Evolutionary conservation across 2,329 filamentous ascomycete genomes (phyloP).

Genomic region (Monosporascus sp.): DNA sequence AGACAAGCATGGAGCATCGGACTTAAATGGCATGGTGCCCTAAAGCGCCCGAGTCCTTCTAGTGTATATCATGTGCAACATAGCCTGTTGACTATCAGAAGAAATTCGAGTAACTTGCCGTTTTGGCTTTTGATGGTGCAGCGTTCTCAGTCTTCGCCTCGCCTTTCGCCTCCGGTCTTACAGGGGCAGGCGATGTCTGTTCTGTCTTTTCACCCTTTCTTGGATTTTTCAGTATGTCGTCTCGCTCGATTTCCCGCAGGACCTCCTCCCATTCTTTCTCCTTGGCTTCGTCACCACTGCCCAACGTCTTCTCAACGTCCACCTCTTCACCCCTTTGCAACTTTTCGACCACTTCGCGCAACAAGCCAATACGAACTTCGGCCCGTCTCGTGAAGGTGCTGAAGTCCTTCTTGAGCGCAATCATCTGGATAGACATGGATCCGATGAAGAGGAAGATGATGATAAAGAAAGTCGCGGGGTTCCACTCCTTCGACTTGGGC

Average conservation of each 20-base stretch:
- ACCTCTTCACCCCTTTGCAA: conserved; percentile 70
- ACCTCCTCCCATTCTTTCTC: conserved; percentile 88
- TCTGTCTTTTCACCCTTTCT: conserved; percentile 38
- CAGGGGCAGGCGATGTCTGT: conserved; percentile 15
- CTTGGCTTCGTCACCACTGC: conserved; percentile 67
- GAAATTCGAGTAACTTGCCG: conserved; percentile 39
- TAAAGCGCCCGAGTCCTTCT: conserved; percentile 23
- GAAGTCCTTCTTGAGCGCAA: conserved; percentile 72
- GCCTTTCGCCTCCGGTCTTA: conserved; percentile 20
- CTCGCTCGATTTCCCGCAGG: conserved; percentile 60
- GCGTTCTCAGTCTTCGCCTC: conserved; percentile 13
- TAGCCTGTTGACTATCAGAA: conserved; percentile 34
- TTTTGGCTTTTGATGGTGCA: conserved; percentile 17
- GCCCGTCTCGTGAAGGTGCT: conserved; percentile 67
- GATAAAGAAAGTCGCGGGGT: conserved; percentile 78
- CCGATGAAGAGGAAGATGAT: conserved; percentile 82
- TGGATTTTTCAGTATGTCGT: conserved; percentile 48
- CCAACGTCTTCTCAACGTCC: conserved; percentile 77
- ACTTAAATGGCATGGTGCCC: conserved; percentile 58
- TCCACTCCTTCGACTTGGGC: conserved; percentile 60
- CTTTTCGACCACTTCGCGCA: conserved; percentile 70
- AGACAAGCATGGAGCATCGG: conserved; percentile 25
- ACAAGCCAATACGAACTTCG: conserved; percentile 69
- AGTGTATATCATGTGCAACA: conserved; percentile 10
- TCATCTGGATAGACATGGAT: conserved; percentile 91